Evolutionary conservation across 148 eudicot species (phyloP), one percentile per base, ranked within the genome.

Genomic region (Limonium bicolor): DNA sequence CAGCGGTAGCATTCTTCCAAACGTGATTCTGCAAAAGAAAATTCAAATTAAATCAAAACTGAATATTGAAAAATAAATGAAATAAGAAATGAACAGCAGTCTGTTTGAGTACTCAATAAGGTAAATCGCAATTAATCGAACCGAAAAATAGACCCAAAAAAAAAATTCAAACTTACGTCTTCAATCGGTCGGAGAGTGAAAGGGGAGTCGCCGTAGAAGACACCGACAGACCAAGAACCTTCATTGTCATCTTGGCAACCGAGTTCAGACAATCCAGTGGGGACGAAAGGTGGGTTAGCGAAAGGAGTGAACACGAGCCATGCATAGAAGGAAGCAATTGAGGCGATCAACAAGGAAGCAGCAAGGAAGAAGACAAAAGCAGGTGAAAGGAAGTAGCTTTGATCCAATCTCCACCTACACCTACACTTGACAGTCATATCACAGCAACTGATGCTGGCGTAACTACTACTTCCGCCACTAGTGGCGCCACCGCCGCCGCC

Each of bases 161-260:
- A 5, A n/a, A 12, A 22, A 30, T 13, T 6, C 33, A 14, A 3
- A 60, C 81, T 67, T 45, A 83, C 97, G 11, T 30, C 44, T 56
- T 88, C 92, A 64, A 88, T 72, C 19, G 97, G 94, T 20, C 50
- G 66, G 28, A 88, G 82, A 28, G 74, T 40, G 48, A 88, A 88
- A 12, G 95, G 97, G 2, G 92, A 74, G 50, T 63, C 59, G 12
- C 97, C 97, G 46, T 74, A 84, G 66, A 73, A 88, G 29, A 88
- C 65, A 38, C 97, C 97, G 22, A 88, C 59, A 1, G 97, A 64
- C 94, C 97, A 88, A 0, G 97, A 84, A 3, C 97, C 97, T 50
- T 88, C 97, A 46, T 58, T 65, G 58, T 88, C 97, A 25, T 58
- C 73, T 21, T 55, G 60, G 33, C 97, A 88, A 0, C 83, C 78